Conservation (phyloP, 192 early-diverging fungal species). For the Diversispora epigaea region DNA sequence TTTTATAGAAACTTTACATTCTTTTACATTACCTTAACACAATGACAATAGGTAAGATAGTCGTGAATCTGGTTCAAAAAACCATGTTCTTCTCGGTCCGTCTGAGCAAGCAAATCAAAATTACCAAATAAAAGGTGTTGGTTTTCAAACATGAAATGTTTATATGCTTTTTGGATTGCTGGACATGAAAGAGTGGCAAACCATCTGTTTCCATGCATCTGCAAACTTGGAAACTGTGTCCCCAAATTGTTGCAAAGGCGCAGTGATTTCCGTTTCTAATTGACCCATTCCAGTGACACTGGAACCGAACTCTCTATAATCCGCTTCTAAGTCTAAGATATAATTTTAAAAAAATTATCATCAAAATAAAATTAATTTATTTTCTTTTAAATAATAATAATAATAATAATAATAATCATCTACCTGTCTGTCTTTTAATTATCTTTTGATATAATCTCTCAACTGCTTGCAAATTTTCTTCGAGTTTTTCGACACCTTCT, state of each 20-base stretch:
- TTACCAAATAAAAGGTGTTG: not conserved
- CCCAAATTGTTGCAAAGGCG: slow-evolving; percentile 72
- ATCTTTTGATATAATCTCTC: slow-evolving; percentile 79
- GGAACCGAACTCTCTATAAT: slow-evolving; percentile 78
- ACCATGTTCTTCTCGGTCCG: slow-evolving; percentile 58
- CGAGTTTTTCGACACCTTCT: slow-evolving; percentile 78
- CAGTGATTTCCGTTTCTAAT: slow-evolving; percentile 84
- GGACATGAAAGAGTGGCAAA: slow-evolving; percentile 27
- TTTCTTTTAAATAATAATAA: not conserved
- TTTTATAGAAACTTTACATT: not conserved
- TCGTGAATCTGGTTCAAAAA: slow-evolving; percentile 82
- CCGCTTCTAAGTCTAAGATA: slow-evolving; percentile 67
- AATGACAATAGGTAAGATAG: slow-evolving; percentile 78
- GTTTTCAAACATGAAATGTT: not conserved
- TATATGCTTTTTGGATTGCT: not conserved
- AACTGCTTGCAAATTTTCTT: slow-evolving; percentile 84
- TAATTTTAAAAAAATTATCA: not conserved
- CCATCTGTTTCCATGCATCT: slow-evolving; percentile 68
- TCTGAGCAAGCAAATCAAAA: slow-evolving; percentile 35
- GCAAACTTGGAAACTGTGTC: slow-evolving; percentile 71
- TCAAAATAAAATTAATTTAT: slow-evolving; percentile 1
- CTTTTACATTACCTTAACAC: slow-evolving; percentile 60
- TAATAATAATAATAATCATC: not conserved
- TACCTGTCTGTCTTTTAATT: slow-evolving; percentile 70
- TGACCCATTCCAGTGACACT: slow-evolving; percentile 72